A percentile compares a stretch with the other conserved stretches of the same genome.
Conservation (phyloP, 352 stramenopile genomes). For the Phytophthora tentaculata region DNA sequence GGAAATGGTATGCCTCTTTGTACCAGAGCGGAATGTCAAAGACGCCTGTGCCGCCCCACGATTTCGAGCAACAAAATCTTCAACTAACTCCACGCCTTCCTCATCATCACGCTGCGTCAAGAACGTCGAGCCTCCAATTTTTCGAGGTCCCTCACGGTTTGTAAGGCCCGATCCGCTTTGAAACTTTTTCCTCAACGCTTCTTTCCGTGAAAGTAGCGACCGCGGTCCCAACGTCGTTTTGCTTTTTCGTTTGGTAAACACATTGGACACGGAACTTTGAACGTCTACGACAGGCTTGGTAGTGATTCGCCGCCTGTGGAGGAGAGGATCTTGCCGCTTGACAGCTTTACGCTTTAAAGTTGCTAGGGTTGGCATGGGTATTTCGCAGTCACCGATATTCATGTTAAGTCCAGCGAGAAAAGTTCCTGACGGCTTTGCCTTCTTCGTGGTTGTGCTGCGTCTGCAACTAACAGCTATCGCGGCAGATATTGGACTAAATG, state of each 20-base stretch:
- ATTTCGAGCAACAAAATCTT: constrained; percentile 28
- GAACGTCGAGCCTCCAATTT: constrained; percentile 44
- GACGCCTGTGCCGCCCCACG: constrained; percentile 13
- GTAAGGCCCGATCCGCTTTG: constrained; percentile 8
- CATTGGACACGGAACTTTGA: not conserved
- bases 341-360: constrained; percentile 9
- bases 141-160: constrained; percentile 1
- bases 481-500: constrained; percentile 24
- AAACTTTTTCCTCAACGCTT: constrained; percentile 52
- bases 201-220: constrained; percentile 42
- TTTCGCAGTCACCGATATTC: not conserved
- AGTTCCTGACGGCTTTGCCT: not conserved
- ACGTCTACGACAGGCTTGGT: not conserved
- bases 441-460: constrained; percentile 11
- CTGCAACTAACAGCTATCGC: constrained; percentile 22
- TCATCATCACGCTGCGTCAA: constrained; percentile 54
- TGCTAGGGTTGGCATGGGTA: not conserved
- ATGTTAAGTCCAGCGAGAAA: constrained; percentile 3
- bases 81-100: constrained; percentile 29
- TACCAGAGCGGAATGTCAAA: constrained; percentile 27
- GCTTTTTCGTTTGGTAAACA: constrained; percentile 12
- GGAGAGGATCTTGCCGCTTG: constrained; percentile 25
- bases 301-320: constrained; percentile 24
- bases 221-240: constrained; percentile 12
- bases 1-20: not conserved